Conservation (phyloP, 306 rosid genomes). For the Dryas alaskensis region DNA sequence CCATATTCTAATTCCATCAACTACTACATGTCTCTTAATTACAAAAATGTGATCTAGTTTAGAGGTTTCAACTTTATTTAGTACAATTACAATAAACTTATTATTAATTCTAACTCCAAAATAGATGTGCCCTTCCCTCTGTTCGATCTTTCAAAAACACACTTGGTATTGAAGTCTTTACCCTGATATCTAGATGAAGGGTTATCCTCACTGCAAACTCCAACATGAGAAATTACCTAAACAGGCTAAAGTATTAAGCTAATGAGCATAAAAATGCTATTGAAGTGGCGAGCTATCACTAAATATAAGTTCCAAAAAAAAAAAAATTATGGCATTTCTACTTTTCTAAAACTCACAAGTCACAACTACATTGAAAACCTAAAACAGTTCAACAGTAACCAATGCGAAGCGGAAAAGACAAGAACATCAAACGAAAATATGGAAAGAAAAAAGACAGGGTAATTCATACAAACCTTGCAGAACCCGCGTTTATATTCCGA, state of each 20-base stretch:
- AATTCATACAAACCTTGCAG: constrained; percentile 51
- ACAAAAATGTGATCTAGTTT: background rate
- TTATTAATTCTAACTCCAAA: background rate
- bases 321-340: background rate
- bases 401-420: background rate
- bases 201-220: background rate
- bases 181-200: background rate
- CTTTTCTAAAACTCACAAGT: background rate
- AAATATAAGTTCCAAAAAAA: background rate
- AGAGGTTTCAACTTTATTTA: constrained; percentile 2
- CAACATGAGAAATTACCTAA: background rate
- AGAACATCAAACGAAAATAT: background rate
- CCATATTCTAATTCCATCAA: background rate
- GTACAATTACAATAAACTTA: background rate
- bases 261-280: background rate
- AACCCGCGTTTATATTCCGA: constrained; percentile 65
- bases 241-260: background rate
- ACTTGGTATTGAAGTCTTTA: background rate
- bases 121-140: background rate
- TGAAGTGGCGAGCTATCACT: background rate
- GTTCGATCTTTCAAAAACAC: background rate
- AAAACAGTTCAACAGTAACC: background rate
- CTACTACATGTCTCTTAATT: background rate
- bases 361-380: background rate
- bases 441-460: background rate